Conservation (phyloP, 225 moss, liverwort and hornwort genomes). For the Neckera pumila region DNA sequence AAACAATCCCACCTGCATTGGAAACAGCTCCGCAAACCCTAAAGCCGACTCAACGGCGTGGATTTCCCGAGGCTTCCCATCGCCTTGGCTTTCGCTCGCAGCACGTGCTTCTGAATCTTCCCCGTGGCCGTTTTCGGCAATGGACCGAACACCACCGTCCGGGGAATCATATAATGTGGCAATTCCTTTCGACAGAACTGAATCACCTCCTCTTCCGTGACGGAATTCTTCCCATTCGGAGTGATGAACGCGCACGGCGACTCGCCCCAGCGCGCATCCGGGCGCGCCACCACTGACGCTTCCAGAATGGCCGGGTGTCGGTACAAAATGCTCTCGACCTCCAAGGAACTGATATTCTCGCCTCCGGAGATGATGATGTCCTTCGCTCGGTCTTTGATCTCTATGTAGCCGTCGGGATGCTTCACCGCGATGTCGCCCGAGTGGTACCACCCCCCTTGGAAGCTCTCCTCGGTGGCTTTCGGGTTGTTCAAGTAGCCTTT, state of each 20-base stretch:
- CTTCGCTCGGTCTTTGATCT: conserved; percentile 72
- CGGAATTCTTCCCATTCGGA: not conserved
- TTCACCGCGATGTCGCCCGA: conserved; percentile 77
- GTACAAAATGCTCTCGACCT: conserved; percentile 55
- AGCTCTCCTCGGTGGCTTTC: conserved; percentile 57
- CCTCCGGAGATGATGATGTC: conserved; percentile 89
- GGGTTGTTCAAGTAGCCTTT: conserved; percentile 76
- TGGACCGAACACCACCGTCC: conserved; percentile 43
- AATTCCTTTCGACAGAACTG: conserved; percentile 25
- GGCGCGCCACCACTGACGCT: conserved; percentile 52
- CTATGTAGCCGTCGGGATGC: conserved; percentile 69
- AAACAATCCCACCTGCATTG: not conserved
- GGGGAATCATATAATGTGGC: conserved; percentile 43
- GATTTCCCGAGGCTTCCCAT: conserved; percentile 17
- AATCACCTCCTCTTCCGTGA: conserved; percentile 33
- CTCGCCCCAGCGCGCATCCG: conserved; percentile 44
- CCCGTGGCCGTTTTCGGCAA: conserved; percentile 57
- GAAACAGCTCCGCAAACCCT: not conserved
- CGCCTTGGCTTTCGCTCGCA: conserved; percentile 28
- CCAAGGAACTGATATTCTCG: conserved; percentile 78
- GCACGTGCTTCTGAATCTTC: conserved; percentile 50
- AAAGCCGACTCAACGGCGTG: conserved; percentile 12
- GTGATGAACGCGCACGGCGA: conserved; percentile 47
- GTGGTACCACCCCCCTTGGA: conserved; percentile 76
- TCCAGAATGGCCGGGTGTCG: conserved; percentile 37